Base-by-base conservation (phyloP, 345 rosid genomes). In the Arabidopsis suecica region DNA sequence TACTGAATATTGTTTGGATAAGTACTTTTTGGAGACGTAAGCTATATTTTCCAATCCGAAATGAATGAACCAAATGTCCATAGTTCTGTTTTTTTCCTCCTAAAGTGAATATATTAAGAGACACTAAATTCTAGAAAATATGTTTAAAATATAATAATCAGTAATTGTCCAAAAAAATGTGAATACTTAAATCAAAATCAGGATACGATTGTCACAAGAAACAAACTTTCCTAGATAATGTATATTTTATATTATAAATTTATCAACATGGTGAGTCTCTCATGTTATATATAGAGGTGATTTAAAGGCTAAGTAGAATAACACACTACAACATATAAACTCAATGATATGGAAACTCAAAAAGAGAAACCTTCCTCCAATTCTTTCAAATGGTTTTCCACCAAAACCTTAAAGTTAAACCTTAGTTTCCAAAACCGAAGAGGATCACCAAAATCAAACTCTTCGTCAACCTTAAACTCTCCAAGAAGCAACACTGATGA, bases 301-400 rank as follows among this genome's bases (percentile, higher is more conserved):
- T 11, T 28, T 60, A 2, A 12, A 40, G 62, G 58, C 28, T 13
- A 42, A 42, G 33, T 18, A 38, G 34, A 42, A 42, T 47, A 47
- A 47, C 42, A 65, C 47, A 64, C 76, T 9, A 65, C 61, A 65
- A 34, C 72, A 65, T 59, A 71, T 34, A 48, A 12, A 23, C 60
- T 57, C 41, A 78, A 63, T 53, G 57, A 45, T 78, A 79, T 79
- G 82, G 71, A 75, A 73, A 38, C 65, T 61, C 48, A 34, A 7
- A 59, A 51, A 57, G 55, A 71, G 20, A 71, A 71, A 18, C 57
- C 40, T 59, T 49, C 62, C 40, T 68, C 79, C 57, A 79, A 79
- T 9, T 75, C 82, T 47, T 58, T 69, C 56, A 79, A 69, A 65
- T 75, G 77, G 77, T 65, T 80, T 28, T 80, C 76, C 23, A 58